Base-by-base conservation (phyloP, 2,329 filamentous ascomycete genomes). In the Leptographium galeiforme region DNA sequence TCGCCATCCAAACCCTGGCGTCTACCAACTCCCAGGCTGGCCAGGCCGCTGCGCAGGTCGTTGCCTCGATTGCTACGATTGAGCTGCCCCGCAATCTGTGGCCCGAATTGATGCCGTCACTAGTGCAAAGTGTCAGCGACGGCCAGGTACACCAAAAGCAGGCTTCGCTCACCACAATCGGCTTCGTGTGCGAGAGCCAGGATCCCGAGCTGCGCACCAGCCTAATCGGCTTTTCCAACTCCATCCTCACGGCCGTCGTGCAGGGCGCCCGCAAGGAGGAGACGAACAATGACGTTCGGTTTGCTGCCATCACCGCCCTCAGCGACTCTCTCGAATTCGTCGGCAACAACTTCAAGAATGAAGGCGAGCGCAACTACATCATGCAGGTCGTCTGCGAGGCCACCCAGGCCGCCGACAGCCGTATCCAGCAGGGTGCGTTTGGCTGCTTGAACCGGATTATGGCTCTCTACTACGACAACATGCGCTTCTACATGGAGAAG, bases 401-500 rank as follows among this genome's bases (percentile, higher is more conserved):
- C 62, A 98, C 93, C 53, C 93, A 98, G 73, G 89, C 91, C 62
- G 78, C 86, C 1, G 93, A 98, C 69, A 81, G 79, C 55, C 82
- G 89, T 66, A 94, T 98, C 68, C 90, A 97, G 71, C 89, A 95
- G 67, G 90, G 89, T 57, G 88, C 93, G 45, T 98, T 96, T 67
- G 93, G 93, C 63, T 97, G 93, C 69, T 74, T 98, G 61, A 98
- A 98, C 79, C 84, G 93, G 64, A 97, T 98, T 70, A 98, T 98
- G 93, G 87, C 80, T 57, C 80, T 96, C 58, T 98, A 98, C 77
- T 98, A 98, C 69, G 93, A 98, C 64, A 94, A 96, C 74, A 98
- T 98, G 93, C 85, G 90, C 64, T 98, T 96, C 72, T 98, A 98
- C 75, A 98, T 98, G 93, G 93, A 98, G 77, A 97, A 97, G 81